These are phyloP conservation scores for Phyllosticta citrichinensis DNA, from an alignment of 2,329 filamentous ascomycete genomes.

Conservation along the genomic window DNA sequence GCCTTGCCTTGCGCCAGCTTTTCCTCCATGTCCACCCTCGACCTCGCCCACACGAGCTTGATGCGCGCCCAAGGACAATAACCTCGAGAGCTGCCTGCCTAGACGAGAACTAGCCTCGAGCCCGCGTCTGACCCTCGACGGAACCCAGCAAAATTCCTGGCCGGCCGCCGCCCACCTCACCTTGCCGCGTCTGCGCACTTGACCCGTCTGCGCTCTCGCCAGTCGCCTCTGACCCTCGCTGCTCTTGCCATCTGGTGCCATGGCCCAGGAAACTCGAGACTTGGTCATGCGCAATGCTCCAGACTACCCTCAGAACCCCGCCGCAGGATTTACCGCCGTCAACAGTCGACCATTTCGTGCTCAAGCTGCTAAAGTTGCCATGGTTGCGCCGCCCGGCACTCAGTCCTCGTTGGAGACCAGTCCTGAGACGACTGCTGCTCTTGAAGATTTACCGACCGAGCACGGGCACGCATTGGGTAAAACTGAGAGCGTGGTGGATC, in stretches of 20 bases:
- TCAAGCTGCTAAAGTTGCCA: neutral
- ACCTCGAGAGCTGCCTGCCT: neutral
- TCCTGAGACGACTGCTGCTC: neutral
- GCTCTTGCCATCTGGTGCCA: neutral
- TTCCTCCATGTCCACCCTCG: neutral
- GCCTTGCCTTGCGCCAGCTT: neutral
- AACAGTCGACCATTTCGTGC: conserved; percentile 1
- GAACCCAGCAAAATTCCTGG: neutral
- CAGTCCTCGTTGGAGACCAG: neutral
- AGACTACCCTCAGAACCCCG: neutral
- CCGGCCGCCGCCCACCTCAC: neutral
- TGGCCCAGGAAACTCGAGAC: neutral
- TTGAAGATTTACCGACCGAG: neutral
- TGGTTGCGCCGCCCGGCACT: neutral
- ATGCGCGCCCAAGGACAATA: neutral
- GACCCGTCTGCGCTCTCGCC: neutral
- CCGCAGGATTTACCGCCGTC: conserved; percentile 7
- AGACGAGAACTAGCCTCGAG: neutral
- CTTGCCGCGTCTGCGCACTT: neutral
- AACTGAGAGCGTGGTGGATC: neutral
- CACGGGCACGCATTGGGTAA: neutral
- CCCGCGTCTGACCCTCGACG: neutral
- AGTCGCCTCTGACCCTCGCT: neutral
- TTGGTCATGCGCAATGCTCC: neutral
- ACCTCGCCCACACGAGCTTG: neutral